Base-by-base conservation (phyloP, 371 early-diverging fungal species). In the Mucor racemosus region DNA sequence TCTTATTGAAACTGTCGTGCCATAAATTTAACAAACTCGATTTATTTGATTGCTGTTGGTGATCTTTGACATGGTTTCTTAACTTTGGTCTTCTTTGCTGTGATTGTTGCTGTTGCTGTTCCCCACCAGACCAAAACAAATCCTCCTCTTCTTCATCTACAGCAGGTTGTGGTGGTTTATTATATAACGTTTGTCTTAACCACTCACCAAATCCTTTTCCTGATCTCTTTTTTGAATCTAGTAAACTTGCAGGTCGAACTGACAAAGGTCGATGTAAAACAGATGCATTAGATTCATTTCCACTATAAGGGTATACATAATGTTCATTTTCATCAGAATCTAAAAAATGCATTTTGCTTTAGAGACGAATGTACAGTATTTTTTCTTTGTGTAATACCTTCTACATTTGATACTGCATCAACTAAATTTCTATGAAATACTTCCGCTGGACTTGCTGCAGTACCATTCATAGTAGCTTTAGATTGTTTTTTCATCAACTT, bases 291-390 rank as follows among this genome's bases (percentile, higher is more conserved):
- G 15, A 63, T 3, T 73, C 64, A 21, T 66, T 66, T 15, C 71
- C 71, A 55, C 76, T 73, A 38, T 77, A 82, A 9, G 82, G 77
- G 38, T 82, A 82, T 8, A 82, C 79, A 57, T 82, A 82, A 34
- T 75, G 78, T 60, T 82, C 82, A 53, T 82, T 79, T 72, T 82
- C 82, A 50, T 82, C 82, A 26, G 82, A 82, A 55, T 82, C 77
- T 73, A 62, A 21, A 59, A 8, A 0, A n/a, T 38, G 3, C 26
- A 26, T 26, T 26, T 26, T 31, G 17, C 35, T 56, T 31, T 3
- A 15, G 35, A 26, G 26, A 26, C 26, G 3, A 26, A 26, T 26
- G 26, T 3, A 26, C 26, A 26, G 3, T 3, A 26, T 26, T 26
- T 26, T 21, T 19, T 46, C 11, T 5, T 9, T 34, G 8, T 14